Evolutionary conservation across 2,329 filamentous ascomycete genomes (phyloP).

Genomic region (Hymenoscyphus occultus): DNA sequence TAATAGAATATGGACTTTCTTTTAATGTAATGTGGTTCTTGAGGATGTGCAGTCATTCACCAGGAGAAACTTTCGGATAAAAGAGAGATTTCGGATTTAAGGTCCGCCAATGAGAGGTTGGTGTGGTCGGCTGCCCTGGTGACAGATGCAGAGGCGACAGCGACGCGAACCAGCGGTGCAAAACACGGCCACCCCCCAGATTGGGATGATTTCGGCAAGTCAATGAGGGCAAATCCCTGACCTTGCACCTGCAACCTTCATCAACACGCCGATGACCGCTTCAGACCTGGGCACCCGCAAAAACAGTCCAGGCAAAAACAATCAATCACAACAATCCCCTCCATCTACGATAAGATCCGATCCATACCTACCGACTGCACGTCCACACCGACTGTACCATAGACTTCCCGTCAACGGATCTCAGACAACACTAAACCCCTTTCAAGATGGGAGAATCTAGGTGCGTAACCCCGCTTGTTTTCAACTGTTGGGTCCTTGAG

Average conservation of each 20-base stretch:
- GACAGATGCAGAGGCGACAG: not conserved
- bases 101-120: not conserved
- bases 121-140: not conserved
- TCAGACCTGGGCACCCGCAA: slow-evolving; percentile 4
- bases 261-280: slow-evolving; percentile 11
- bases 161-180: too few species aligned
- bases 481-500: not conserved
- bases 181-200: not conserved
- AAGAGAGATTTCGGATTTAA: not conserved
- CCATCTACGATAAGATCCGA: not conserved
- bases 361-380: not conserved
- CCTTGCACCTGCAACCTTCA: slow-evolving; percentile 10
- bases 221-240: slow-evolving; percentile 1
- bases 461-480: slow-evolving; percentile 23
- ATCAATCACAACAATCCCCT: slow-evolving; percentile 1
- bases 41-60: too few species aligned
- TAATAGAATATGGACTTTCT: too few species aligned
- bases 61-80: too few species aligned
- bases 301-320: slow-evolving; percentile 2
- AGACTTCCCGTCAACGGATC: not conserved
- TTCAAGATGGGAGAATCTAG: slow-evolving; percentile 37
- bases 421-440: not conserved
- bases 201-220: slow-evolving; percentile 1
- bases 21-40: too few species aligned
- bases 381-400: not conserved